A percentile compares a stretch with the other conserved stretches of the same genome.
phyloP scores from a whole-genome alignment of 2,329 filamentous ascomycete genomes.

The Xylaria sp. region DNA sequence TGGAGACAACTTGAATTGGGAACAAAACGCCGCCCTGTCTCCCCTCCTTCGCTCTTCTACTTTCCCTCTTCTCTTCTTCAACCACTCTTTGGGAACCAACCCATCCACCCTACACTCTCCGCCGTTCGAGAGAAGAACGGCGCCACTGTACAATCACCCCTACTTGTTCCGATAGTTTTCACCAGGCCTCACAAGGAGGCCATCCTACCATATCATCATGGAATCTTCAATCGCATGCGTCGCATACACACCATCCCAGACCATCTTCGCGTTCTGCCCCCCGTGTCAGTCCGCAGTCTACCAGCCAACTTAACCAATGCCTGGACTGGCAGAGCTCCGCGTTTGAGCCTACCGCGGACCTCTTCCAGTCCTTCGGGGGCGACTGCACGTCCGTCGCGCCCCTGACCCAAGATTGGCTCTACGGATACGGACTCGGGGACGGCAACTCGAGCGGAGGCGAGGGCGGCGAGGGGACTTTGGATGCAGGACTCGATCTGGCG shows the following conservation, averaged over 20 bases:
- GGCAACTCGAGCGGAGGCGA: conserved; percentile 34
- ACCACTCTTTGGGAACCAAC: conserved; percentile 37
- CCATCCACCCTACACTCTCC: conserved; percentile 29
- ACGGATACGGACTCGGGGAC: conserved; percentile 39
- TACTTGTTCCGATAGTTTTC: conserved; percentile 42
- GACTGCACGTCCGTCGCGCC: conserved; percentile 37
- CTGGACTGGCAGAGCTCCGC: conserved; percentile 43
- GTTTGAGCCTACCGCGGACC: conserved; percentile 45
- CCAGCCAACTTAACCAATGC: conserved; percentile 42
- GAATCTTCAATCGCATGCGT: conserved; percentile 25
- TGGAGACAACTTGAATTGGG: conserved; percentile 8
- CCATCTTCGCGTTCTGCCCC: conserved; percentile 40
- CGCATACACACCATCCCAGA: conserved; percentile 37
- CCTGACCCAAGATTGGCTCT: conserved; percentile 43
- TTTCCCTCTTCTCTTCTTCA: conserved; percentile 26
- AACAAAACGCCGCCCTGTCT: conserved; percentile 33
- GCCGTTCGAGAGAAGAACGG: conserved; percentile 47
- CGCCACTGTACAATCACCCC: conserved; percentile 44
- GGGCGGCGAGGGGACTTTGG: conserved; percentile 30
- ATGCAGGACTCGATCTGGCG: conserved; percentile 24
- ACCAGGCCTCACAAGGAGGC: conserved; percentile 49
- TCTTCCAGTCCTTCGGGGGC: conserved; percentile 46
- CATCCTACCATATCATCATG: conserved; percentile 48
- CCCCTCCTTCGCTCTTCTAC: conserved; percentile 29
- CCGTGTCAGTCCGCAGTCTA: conserved; percentile 39